Evolutionary conservation across 208 protist species (phyloP), one percentile per base, ranked within the genome.

Genomic region (Jaenimonas drosophilae): DNA sequence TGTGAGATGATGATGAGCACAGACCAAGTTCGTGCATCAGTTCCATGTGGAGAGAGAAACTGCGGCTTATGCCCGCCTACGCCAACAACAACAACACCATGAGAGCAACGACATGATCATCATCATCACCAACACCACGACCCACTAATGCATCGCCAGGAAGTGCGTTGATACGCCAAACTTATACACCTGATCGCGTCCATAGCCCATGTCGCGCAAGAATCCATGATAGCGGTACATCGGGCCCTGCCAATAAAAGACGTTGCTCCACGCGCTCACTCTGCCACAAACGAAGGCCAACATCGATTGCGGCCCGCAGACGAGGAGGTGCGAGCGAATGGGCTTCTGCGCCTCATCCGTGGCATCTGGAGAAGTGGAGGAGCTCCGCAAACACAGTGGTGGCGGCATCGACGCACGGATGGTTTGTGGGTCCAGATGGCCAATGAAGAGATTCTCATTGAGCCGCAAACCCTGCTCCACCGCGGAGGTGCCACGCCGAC

Each of bases 151-250:
- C 21, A 75, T 64, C 0, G 76, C 75, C 16, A 83, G 39, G 36
- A 88, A 69, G 39, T 91, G 78, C 7, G 74, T 86, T 19, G 83
- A 91, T 14, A 87, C 76, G 12, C 85, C 85, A 52, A 93, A 93
- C 59, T 89, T 93, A 59, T 93, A 93, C 36, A 88, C 70, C 56
- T 93, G 80, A 29, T 50, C 53, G 12, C 75, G 64, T 14, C 34
- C 54, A 57, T 93, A 93, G 24, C 85, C 85, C 85, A 93, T 86
- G 47, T 90, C 80, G 36, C 76, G 75, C 23, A 93, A 43, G 49
- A 93, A 80, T 3, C 85, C 85, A 1, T 50, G 57, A 60, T 84
- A 92, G 24, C 72, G 71, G 49, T 76, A 84, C 24, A 75, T 74
- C 11, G 66, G 65, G 0, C 80, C 80, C 49, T 89, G 80, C 68